phyloP scores from a whole-genome alignment of 768 basidiomycete genomes.

The Crepidotus variabilis region DNA sequence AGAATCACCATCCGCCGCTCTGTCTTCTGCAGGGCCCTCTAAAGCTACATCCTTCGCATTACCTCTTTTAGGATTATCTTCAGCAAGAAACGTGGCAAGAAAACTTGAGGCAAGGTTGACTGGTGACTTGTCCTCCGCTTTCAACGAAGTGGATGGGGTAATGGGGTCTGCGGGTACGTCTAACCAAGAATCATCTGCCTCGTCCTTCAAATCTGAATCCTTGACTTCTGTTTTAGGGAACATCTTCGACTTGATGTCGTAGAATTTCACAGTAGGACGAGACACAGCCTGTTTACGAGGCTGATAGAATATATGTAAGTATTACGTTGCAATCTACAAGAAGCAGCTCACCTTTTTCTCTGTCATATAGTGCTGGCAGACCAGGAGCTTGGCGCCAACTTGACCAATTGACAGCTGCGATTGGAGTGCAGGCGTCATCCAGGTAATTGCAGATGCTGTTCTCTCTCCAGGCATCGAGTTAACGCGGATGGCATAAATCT shows the following conservation, averaged over 20 bases:
- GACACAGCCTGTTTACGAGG: slow-evolving; percentile 2
- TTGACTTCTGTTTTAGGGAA: neutral
- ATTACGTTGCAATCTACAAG: neutral
- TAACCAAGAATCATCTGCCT: slow-evolving; percentile 7
- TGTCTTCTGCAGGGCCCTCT: neutral
- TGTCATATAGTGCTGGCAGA: slow-evolving; percentile 13
- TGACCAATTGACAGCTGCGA: neutral
- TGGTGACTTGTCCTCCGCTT: neutral
- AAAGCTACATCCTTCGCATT: neutral
- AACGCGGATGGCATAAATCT: slow-evolving; percentile 16
- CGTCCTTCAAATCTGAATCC: slow-evolving; percentile 3
- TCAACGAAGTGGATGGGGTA: neutral
- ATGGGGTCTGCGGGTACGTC: neutral
- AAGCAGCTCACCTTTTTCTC: slow-evolving; percentile 4
- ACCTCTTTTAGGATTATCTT: neutral
- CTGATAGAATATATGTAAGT: neutral
- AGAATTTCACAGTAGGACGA: slow-evolving; percentile 6
- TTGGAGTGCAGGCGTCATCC: slow-evolving; percentile 16
- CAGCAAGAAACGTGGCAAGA: neutral
- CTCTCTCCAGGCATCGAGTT: slow-evolving; percentile 29
- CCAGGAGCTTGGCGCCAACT: slow-evolving; percentile 10
- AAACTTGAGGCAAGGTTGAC: neutral
- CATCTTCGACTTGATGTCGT: slow-evolving; percentile 7
- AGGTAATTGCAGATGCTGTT: slow-evolving; percentile 22
- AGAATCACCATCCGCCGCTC: neutral